Evolutionary conservation across 1,284 basidiomycete species (phyloP).

Genomic region (Papiliotrema flavescens): DNA sequence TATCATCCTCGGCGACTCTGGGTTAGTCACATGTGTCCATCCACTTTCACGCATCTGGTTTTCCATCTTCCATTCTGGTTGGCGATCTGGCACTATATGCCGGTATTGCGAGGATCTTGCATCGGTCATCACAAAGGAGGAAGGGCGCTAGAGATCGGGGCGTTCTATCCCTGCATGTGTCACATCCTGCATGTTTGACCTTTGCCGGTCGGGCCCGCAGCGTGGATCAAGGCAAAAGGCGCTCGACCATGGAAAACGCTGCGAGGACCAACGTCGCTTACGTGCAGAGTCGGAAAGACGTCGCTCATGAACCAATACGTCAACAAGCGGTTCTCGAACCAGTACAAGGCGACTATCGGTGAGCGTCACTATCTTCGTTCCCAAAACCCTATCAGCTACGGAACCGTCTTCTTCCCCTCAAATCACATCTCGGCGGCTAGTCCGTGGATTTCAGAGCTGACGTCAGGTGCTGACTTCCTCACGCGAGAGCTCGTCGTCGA

Average conservation of each 20-base stretch:
- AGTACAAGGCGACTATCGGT: conserved; percentile 98
- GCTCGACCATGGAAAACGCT: not conserved
- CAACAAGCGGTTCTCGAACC: conserved; percentile 99
- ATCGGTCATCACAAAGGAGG: too few relatives aligned
- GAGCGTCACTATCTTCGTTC: conserved; percentile 30
- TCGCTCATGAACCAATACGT: conserved; percentile 99
- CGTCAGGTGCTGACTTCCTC: conserved; percentile 58
- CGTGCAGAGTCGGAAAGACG: conserved; percentile 92
- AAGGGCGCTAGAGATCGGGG: too few relatives aligned
- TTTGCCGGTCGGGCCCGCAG: too few relatives aligned
- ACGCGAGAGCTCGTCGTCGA: conserved; percentile 99
- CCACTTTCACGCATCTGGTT: not conserved
- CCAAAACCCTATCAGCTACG: not conserved
- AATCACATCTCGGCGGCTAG: not conserved
- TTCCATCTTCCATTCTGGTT: not conserved
- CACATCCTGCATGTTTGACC: too few relatives aligned
- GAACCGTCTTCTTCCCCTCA: conserved; percentile 24
- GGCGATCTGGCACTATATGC: too few relatives aligned
- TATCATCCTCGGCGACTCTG: conserved; percentile 96
- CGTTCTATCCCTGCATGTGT: too few relatives aligned
- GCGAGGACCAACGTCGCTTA: not conserved
- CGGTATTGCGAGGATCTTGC: too few relatives aligned
- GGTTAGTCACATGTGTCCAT: conserved; percentile 57
- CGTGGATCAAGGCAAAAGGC: too few relatives aligned
- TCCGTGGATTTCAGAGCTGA: conserved; percentile 50